These are phyloP conservation scores for Trichoderma gamsii DNA, from an alignment of 495 filamentous ascomycete species.

Conservation along the genomic window DNA sequence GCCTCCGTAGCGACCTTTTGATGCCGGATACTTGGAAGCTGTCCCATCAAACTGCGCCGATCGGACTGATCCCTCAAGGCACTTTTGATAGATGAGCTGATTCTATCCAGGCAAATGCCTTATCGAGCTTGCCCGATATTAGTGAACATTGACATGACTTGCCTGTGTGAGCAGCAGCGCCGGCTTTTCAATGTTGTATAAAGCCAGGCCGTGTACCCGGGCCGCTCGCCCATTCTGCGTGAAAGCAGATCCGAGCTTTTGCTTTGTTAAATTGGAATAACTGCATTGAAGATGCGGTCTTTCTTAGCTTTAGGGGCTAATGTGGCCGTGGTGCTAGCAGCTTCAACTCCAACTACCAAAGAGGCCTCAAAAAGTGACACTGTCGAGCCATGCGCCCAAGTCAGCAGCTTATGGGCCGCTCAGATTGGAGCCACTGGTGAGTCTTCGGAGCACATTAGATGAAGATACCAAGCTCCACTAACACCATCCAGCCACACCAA, in stretches of 20 bases:
- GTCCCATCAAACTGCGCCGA: not conserved
- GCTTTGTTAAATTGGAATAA: not conserved
- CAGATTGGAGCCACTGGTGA: not conserved
- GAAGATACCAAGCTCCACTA: not conserved
- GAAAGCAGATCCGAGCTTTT: not conserved
- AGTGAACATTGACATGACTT: not conserved
- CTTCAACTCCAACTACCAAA: not conserved
- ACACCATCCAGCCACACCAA: constrained; percentile 25
- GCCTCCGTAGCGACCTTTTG: not conserved
- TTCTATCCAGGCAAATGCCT: not conserved
- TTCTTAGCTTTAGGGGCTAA: not conserved
- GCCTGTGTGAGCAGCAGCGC: not conserved
- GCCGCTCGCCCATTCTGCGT: not conserved
- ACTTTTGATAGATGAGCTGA: not conserved
- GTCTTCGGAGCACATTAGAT: not conserved
- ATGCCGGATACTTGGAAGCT: not conserved
- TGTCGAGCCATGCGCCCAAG: not conserved
- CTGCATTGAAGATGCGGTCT: not conserved
- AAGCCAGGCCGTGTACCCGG: not conserved
- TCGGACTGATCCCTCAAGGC: not conserved
- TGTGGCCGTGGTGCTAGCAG: not conserved
- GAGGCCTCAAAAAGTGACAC: not conserved
- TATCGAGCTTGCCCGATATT: not conserved
- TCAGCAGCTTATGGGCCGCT: not conserved
- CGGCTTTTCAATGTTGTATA: not conserved